Conservation (phyloP, 2,329 filamentous ascomycete species). For the Ophiognomonia clavigignenti-juglandacearum region DNA sequence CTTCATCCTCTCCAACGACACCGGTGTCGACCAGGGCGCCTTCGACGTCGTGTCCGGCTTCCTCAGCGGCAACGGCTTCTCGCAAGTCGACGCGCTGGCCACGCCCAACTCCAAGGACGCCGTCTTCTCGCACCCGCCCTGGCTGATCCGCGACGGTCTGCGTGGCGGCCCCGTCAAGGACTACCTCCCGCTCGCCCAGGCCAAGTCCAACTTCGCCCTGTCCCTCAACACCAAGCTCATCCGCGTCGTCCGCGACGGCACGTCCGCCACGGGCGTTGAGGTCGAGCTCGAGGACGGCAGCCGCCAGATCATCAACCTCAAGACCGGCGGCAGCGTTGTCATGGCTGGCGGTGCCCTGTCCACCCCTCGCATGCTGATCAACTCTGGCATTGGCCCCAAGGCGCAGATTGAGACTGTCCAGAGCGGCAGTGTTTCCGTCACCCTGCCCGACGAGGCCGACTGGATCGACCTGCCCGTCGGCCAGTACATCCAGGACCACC, state of each 20-base stretch:
- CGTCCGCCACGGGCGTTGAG: conserved; percentile 21
- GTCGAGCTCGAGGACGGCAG: conserved; percentile 17
- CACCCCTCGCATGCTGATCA: conserved; percentile 19
- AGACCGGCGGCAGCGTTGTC: conserved; percentile 19
- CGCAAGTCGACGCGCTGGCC: conserved; percentile 16
- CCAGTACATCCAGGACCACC: conserved; percentile 19
- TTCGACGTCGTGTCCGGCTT: conserved; percentile 16
- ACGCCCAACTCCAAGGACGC: conserved; percentile 17
- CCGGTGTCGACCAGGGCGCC: conserved; percentile 17
- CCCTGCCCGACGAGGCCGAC: conserved; percentile 19
- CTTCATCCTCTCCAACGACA: conserved; percentile 21
- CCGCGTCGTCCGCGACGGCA: conserved; percentile 18
- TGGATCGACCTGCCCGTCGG: conserved; percentile 24
- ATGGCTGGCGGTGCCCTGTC: conserved; percentile 22
- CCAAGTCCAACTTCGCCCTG: conserved; percentile 22
- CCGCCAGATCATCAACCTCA: conserved; percentile 22
- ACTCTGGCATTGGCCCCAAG: conserved; percentile 16
- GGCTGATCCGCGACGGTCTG: conserved; percentile 18
- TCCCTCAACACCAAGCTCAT: conserved; percentile 22
- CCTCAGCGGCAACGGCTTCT: conserved; percentile 16
- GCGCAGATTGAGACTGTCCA: conserved; percentile 18
- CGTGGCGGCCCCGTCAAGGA: conserved; percentile 20
- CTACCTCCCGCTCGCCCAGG: conserved; percentile 21
- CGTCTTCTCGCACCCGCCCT: conserved; percentile 18
- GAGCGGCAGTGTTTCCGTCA: conserved; percentile 14